Conservation (phyloP, 2,329 filamentous ascomycete species). For the Aspergillus sclerotialis region DNA sequence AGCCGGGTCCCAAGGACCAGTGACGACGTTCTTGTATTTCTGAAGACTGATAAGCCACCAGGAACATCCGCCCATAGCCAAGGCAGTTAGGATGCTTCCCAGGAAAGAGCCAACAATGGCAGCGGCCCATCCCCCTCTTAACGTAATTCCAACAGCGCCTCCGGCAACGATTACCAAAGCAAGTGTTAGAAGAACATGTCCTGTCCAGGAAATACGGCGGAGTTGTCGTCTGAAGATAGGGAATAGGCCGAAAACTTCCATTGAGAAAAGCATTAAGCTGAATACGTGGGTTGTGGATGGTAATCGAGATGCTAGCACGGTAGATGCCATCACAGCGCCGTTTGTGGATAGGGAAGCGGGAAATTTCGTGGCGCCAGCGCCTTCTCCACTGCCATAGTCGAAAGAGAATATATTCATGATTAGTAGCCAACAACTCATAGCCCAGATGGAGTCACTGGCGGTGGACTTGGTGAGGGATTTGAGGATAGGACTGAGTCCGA, state of each 20-base stretch:
- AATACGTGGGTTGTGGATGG: conserved; percentile 92
- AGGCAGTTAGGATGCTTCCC: conserved; percentile 63
- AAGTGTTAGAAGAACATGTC: conserved; percentile 70
- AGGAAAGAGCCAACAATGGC: conserved; percentile 67
- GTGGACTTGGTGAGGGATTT: conserved; percentile 94
- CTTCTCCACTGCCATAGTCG: conserved; percentile 69
- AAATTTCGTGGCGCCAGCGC: conserved; percentile 40
- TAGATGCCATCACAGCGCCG: conserved; percentile 91
- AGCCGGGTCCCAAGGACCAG: conserved; percentile 95
- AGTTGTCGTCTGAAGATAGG: conserved; percentile 94
- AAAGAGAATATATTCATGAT: conserved; percentile 97
- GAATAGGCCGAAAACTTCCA: conserved; percentile 94
- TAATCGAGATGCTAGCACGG: conserved; percentile 82
- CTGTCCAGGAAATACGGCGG: conserved; percentile 70
- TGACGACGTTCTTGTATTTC: conserved; percentile 98
- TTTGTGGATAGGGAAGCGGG: conserved; percentile 76
- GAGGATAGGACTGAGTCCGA: conserved; percentile 88
- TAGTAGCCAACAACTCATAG: conserved; percentile 87
- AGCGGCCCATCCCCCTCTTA: conserved; percentile 48
- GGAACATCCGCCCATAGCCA: conserved; percentile 87
- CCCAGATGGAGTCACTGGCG: conserved; percentile 93
- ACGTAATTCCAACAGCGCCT: conserved; percentile 62
- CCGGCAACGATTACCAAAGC: conserved; percentile 72
- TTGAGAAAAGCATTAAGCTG: conserved; percentile 87
- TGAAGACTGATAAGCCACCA: conserved; percentile 98